Base-by-base conservation (phyloP, 2,329 filamentous ascomycete species). In the Knufia fluminis region DNA sequence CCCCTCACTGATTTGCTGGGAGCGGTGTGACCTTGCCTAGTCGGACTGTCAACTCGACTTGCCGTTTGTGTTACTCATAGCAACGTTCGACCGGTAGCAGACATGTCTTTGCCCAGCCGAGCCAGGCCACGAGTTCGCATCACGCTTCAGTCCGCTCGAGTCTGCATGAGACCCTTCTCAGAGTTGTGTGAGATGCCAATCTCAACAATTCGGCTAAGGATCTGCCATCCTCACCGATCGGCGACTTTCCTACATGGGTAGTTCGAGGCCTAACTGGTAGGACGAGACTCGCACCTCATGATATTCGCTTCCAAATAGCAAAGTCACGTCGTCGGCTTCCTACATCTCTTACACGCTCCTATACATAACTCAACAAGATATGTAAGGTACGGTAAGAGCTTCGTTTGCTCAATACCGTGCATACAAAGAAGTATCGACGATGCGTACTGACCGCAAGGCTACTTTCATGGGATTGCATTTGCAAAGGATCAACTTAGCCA, bases 41-140 rank as follows among this genome's bases (percentile, higher is more conserved):
- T 41, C 43, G 36, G 31, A 46, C 19, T 46, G 43, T 23, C 43
- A 46, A 36, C 32, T 36, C 23, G 28, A 36, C 31, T 46, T 22
- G 14, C 22, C 31, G 17, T 35, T 33, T 24, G 31, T 36, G 42
- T 20, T 16, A 46, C 16, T 35, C 24, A 33, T 3, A 28, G 26
- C 28, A 46, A 32, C 38, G 42, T 3, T n/a, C 31, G 20, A n/a
- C 14, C 42, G 28, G 32, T 19, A 24, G 28, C 19, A 24, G 43
- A n/a, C 22, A 22, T 16, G 19, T 17, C 22, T 26, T 43, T 22
- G 9, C 28, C n/a, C n/a, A n/a, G n/a, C n/a, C n/a, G n/a, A n/a
- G n/a, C n/a, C 43, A 19, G 12, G 16, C 28, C n/a, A 35, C 32
- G 28, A 16, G 19, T 26, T 43, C 40, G 40, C 22, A 6, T 43